phyloP scores from a whole-genome alignment of 441 rosid species.

The Croton setiger region DNA sequence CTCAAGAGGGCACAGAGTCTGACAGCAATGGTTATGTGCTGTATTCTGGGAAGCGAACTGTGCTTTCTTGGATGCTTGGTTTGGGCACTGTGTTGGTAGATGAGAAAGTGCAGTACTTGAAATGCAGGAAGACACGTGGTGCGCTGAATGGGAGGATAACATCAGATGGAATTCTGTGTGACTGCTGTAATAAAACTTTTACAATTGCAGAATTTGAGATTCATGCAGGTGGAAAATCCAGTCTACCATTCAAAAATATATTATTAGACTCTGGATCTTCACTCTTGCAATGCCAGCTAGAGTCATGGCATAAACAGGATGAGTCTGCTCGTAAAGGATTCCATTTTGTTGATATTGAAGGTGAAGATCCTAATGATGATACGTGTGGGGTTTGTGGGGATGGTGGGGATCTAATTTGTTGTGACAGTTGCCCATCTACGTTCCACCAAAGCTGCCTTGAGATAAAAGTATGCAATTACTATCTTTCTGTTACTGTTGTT shows the following conservation, averaged over 20 bases:
- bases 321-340: constrained; percentile 48
- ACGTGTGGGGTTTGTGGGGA: constrained; percentile 98
- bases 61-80: constrained; percentile 88
- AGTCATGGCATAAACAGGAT: constrained; percentile 71
- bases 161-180: constrained; percentile 70
- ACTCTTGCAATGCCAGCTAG: constrained; percentile 67
- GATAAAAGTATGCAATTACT: constrained; percentile 51
- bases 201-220: constrained; percentile 52
- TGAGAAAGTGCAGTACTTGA: constrained; percentile 57
- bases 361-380: constrained; percentile 91
- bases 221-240: constrained; percentile 59
- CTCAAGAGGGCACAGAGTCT: constrained; percentile 46
- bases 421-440: constrained; percentile 96
- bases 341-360: constrained; percentile 58
- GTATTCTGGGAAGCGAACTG: constrained; percentile 74
- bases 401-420: constrained; percentile 93
- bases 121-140: constrained; percentile 32
- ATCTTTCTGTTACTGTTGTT: background rate
- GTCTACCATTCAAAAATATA: constrained; percentile 55
- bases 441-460: constrained; percentile 90
- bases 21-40: constrained; percentile 52
- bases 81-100: constrained; percentile 51
- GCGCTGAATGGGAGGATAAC: constrained; percentile 47
- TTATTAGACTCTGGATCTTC: constrained; percentile 63
- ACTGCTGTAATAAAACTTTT: constrained; percentile 63